A percentile compares a stretch with the other conserved stretches of the same genome.
phyloP scores from a whole-genome alignment of 106 monocot species.

The Dendrobium chrysotoxum region DNA sequence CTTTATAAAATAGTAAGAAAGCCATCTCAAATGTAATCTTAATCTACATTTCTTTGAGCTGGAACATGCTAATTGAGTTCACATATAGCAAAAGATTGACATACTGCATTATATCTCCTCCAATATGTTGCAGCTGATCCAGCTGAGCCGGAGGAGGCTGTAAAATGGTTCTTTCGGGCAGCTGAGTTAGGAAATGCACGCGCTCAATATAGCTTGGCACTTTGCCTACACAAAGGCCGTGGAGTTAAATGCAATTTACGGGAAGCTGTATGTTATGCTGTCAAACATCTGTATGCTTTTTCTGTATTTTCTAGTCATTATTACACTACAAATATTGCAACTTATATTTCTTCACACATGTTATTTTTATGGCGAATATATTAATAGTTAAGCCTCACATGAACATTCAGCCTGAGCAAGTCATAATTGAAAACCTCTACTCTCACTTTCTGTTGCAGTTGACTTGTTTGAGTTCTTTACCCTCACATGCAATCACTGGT shows the following conservation, averaged over 20 bases:
- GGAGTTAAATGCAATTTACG: constrained; percentile 25
- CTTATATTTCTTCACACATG: background rate
- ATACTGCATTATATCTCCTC: background rate
- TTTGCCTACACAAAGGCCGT: constrained; percentile 53
- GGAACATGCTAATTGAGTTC: background rate
- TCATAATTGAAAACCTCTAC: too few species aligned
- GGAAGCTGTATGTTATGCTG: constrained; percentile 42
- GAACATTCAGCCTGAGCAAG: background rate
- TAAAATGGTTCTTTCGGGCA: constrained; percentile 54
- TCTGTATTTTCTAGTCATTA: background rate
- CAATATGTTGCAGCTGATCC: constrained; percentile 27
- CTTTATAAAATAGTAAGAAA: too few species aligned
- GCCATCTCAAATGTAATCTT: background rate
- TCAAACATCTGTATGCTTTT: background rate
- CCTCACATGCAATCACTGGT: background rate
- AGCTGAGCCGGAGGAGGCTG: constrained; percentile 39
- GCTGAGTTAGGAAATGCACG: constrained; percentile 50
- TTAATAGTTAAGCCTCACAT: background rate
- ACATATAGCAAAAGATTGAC: constrained; percentile 3
- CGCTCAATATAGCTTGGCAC: constrained; percentile 67
- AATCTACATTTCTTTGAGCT: background rate
- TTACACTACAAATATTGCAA: background rate
- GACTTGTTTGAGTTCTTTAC: background rate
- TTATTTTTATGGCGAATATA: background rate
- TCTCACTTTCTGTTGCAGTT: background rate